Base-by-base conservation (phyloP, 2,329 filamentous ascomycete species). In the Allantophomopsis lycopodina region DNA sequence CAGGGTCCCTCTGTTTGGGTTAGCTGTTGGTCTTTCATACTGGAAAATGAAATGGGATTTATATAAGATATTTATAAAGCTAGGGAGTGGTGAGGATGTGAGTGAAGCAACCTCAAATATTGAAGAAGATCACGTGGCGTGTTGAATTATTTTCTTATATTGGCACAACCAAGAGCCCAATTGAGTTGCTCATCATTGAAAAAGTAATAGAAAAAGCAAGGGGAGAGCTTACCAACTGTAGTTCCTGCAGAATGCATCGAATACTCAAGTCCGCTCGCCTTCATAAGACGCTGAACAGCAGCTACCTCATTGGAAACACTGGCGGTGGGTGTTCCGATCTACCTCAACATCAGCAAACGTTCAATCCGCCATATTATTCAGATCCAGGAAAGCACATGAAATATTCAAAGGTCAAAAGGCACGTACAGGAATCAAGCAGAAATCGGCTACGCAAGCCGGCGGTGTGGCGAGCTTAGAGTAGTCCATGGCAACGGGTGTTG, bases 201-300 rank as follows among this genome's bases (percentile, higher is more conserved):
- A 20, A 32, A 37, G 33, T 16, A 16, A 32, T 32, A 37, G 20
- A 39, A 18, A 28, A 7, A n/a, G n/a, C n/a, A 23, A 33, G 18
- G 7, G 33, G 40, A 12, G 7, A 16, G 66, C 78, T 42, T 65
- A 91, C 86, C 87, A 40, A 96, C 73, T 0, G 89, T 96, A 0
- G 89, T 95, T 11, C 89, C 91, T 2, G 87, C 88, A 18, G 84
- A 88, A 62, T 96, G 89, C 85, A 96, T 91, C 36, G 73, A 78
- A 57, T 88, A 89, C 47, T 76, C 79, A 46, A 96, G 60, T 2
- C 86, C 86, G 50, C 82, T 91, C 40, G 74, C 76, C 60, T 82
- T 77, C 51, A 98, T 71, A 30, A 96, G 69, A 42, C 79, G 76
- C 64, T 96, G 89, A 31, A 96, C 86, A 46, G 83, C 79, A 28